phyloP scores from a whole-genome alignment of 768 basidiomycete species.

The Myochromella boudieri region DNA sequence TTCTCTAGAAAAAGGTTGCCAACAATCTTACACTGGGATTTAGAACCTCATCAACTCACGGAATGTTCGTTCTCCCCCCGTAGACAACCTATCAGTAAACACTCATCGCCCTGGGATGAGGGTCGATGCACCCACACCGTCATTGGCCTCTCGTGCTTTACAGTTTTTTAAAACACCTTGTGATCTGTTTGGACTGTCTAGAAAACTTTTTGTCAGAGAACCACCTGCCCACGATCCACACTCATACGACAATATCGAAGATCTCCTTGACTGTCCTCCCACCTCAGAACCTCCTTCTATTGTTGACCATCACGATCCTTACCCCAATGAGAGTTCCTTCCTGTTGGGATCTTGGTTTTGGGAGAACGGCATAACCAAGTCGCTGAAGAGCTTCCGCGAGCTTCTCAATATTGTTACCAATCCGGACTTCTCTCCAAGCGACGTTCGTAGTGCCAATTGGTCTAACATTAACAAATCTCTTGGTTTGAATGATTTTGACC shows the following conservation, averaged over 20 bases:
- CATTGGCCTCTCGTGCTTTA: background rate
- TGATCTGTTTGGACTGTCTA: background rate
- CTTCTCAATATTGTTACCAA: conserved; percentile 8
- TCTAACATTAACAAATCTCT: conserved; percentile 5
- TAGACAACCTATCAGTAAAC: background rate
- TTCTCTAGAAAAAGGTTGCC: too few species aligned
- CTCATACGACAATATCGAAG: background rate
- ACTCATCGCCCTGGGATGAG: background rate
- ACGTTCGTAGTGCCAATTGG: conserved; percentile 10
- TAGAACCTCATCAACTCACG: too few species aligned
- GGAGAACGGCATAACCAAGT: conserved; percentile 3
- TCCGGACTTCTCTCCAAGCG: too few species aligned
- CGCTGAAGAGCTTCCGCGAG: conserved; percentile 1
- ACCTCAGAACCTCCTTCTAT: too few species aligned
- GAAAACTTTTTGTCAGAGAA: background rate
- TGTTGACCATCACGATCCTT: too few species aligned
- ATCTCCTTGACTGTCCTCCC: background rate
- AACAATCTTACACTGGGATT: too few species aligned
- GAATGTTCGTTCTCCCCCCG: too few species aligned
- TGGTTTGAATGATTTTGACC: background rate
- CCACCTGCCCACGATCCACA: background rate
- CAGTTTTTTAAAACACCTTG: background rate
- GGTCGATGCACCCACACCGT: background rate
- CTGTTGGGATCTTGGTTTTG: too few species aligned
- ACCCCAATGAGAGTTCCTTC: too few species aligned